Evolutionary conservation across 805 yeast genomes (phyloP).

Genomic region (Kuraishia cidri): DNA sequence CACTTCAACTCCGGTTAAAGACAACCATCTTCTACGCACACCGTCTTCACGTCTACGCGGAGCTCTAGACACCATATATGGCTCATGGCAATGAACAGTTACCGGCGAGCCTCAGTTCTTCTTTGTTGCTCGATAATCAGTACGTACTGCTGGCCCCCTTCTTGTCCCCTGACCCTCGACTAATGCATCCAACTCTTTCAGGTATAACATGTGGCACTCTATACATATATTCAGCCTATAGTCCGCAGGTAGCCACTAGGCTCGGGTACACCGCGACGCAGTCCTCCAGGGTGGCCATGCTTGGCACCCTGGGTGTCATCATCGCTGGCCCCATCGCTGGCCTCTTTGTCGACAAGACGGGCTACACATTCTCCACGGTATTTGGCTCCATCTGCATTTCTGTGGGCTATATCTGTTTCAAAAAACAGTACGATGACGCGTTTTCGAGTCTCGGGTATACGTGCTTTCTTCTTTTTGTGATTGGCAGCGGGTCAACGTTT

Average conservation of each 20-base stretch:
- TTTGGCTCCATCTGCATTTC: conserved; percentile 41
- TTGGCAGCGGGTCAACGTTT: conserved; percentile 67
- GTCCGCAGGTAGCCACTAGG: conserved; percentile 62
- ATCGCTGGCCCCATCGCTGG: conserved; percentile 65
- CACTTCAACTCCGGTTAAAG: too few species aligned
- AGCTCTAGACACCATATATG: too few species aligned
- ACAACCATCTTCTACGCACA: too few species aligned
- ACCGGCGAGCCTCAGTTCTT: too few species aligned
- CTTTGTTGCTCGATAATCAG: too few species aligned
- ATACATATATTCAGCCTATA: conserved; percentile 67
- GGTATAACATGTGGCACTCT: conserved; percentile 67
- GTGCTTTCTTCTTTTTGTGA: conserved; percentile 35
- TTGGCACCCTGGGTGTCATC: conserved; percentile 61
- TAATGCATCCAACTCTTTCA: too few species aligned
- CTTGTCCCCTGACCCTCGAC: too few species aligned
- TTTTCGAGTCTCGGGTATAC: conserved; percentile 30
- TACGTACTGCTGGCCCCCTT: too few species aligned
- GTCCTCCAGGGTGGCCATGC: conserved; percentile 54
- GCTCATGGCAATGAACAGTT: too few species aligned
- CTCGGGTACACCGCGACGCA: conserved; percentile 53
- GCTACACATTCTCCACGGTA: conserved; percentile 44
- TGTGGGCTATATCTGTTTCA: conserved; percentile 48
- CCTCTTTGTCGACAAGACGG: conserved; percentile 48
- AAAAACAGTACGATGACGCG: conserved; percentile 34
- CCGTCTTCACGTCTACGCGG: too few species aligned